Percentiles rank a stretch among this genome's conserved stretches.
phyloP scores from a whole-genome alignment of 2,329 filamentous ascomycete genomes.

The Emergomyces pasteurianus region DNA sequence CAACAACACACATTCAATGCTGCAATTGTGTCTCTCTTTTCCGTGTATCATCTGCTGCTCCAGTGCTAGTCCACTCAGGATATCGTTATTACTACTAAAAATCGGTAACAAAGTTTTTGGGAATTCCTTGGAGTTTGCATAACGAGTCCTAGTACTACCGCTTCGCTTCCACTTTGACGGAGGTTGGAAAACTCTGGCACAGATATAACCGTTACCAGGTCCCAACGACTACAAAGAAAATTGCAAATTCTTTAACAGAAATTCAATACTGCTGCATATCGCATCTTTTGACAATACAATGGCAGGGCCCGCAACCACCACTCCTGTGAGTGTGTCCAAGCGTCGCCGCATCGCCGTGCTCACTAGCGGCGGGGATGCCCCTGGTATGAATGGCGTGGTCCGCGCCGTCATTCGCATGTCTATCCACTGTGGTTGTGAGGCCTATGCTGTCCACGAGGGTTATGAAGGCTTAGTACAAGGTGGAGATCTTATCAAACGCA shows the following conservation, averaged over 20 bases:
- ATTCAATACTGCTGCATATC: neutral
- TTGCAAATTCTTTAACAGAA: neutral
- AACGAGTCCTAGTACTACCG: neutral
- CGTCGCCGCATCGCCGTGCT: conserved; percentile 65
- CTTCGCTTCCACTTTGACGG: neutral
- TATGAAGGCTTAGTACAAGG: conserved; percentile 92
- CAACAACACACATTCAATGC: neutral
- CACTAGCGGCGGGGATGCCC: conserved; percentile 89
- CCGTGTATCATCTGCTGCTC: neutral
- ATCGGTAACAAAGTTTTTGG: neutral
- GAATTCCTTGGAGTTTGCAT: neutral
- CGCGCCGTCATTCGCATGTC: conserved; percentile 84
- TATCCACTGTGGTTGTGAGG: conserved; percentile 69
- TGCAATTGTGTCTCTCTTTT: neutral
- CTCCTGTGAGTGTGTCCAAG: conserved; percentile 11
- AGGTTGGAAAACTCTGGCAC: neutral
- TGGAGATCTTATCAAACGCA: conserved; percentile 73
- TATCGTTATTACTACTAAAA: neutral
- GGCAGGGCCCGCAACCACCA: neutral
- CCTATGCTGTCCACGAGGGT: conserved; percentile 78
- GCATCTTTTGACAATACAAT: neutral
- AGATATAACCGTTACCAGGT: neutral
- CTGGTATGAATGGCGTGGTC: conserved; percentile 88
- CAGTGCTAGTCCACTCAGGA: neutral
- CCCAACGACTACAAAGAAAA: neutral